Percentiles rank a stretch among this genome's conserved stretches.
Conservation (phyloP, 2,329 filamentous ascomycete genomes). For the Fonsecaea monophora region DNA sequence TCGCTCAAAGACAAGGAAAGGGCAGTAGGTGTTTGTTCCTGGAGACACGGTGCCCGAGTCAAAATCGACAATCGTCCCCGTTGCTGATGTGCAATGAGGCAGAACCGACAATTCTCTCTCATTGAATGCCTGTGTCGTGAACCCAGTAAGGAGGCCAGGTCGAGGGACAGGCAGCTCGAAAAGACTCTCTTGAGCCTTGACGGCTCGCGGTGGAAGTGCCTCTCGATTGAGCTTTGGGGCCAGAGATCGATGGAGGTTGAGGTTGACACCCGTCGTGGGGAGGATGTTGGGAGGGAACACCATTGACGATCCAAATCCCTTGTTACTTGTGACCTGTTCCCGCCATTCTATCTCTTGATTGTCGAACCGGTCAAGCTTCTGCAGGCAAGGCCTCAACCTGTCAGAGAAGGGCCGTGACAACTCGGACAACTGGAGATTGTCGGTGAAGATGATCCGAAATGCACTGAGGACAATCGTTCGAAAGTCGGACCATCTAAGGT, state of each 20-base stretch:
- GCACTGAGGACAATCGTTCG: slow-evolving; percentile 34
- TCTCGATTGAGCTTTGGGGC: slow-evolving; percentile 35
- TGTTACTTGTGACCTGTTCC: slow-evolving; percentile 25
- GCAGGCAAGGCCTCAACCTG: slow-evolving; percentile 24
- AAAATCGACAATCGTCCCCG: slow-evolving; percentile 36
- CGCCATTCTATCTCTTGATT: slow-evolving; percentile 35
- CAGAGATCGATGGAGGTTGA: slow-evolving; percentile 28
- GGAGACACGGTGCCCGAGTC: slow-evolving; percentile 29
- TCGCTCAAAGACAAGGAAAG: slow-evolving; percentile 38
- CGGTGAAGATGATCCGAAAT: slow-evolving; percentile 32
- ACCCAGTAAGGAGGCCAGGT: slow-evolving; percentile 36
- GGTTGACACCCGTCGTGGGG: slow-evolving; percentile 24
- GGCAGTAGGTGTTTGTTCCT: slow-evolving; percentile 31
- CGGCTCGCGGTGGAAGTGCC: slow-evolving; percentile 32
- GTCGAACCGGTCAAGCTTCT: slow-evolving; percentile 25
- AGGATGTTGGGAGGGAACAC: slow-evolving; percentile 39
- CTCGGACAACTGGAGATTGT: slow-evolving; percentile 25
- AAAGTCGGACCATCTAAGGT: slow-evolving; percentile 38
- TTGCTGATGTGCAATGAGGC: slow-evolving; percentile 31
- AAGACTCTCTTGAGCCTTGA: slow-evolving; percentile 32
- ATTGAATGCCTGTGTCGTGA: slow-evolving; percentile 33
- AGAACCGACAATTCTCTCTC: slow-evolving; percentile 33
- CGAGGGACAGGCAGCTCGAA: slow-evolving; percentile 38
- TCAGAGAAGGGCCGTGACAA: slow-evolving; percentile 30
- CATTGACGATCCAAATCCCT: slow-evolving; percentile 36